Percentiles rank a stretch among this genome's conserved stretches.
Evolutionary conservation across 2,329 filamentous ascomycete species (phyloP).

Genomic region (Alternaria burnsii): DNA sequence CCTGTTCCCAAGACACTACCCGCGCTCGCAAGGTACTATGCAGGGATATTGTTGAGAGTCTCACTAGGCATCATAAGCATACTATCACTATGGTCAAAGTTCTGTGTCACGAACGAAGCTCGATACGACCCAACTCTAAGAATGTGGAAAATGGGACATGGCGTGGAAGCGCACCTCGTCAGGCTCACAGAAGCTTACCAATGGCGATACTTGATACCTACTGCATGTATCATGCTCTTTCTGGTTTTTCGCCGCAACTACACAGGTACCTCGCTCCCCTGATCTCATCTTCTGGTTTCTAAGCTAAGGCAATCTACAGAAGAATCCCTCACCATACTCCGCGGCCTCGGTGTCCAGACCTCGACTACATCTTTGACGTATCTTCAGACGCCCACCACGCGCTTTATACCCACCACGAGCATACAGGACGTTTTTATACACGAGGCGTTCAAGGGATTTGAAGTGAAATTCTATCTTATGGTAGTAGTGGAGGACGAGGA

Average conservation of each 20-base stretch:
- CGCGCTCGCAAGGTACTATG: constrained; percentile 55
- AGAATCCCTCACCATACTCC: constrained; percentile 87
- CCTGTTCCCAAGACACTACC: constrained; percentile 60
- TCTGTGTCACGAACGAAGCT: constrained; percentile 17
- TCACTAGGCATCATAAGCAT: constrained; percentile 55
- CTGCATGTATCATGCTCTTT: constrained; percentile 54
- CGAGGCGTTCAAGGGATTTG: constrained; percentile 92
- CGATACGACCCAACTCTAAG: constrained; percentile 7
- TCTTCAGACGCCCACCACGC: constrained; percentile 67
- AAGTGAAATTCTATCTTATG: constrained; percentile 86
- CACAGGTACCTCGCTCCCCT: constrained; percentile 55
- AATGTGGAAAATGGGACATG: constrained; percentile 13
- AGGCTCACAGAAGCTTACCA: constrained; percentile 50
- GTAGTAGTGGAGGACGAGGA: constrained; percentile 90
- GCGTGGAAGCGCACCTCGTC: constrained; percentile 33
- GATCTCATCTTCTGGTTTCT: neutral
- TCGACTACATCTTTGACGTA: constrained; percentile 75
- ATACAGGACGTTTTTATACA: constrained; percentile 95
- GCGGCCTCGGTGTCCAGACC: constrained; percentile 90
- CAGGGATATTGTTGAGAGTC: constrained; percentile 57
- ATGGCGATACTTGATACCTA: constrained; percentile 54
- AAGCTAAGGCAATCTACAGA: constrained; percentile 55
- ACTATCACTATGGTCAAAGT: constrained; percentile 45
- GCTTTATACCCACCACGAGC: constrained; percentile 88
- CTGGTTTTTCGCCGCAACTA: constrained; percentile 59